Evolutionary conservation across 164 flowering plant species (phyloP).

Genomic region (Hamamelis virginiana): DNA sequence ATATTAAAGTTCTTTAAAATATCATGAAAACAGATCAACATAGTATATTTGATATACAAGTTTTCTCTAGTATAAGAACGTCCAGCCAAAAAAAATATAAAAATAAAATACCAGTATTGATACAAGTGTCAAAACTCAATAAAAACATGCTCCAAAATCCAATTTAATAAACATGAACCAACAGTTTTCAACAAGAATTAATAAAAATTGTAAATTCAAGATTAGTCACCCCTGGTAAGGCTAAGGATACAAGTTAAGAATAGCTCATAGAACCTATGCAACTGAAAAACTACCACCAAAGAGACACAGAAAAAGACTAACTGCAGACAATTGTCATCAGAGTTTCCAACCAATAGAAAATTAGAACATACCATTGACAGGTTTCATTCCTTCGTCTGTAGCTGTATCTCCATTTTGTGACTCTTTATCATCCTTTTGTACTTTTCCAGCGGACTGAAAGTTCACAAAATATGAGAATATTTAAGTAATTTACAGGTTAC

Average conservation of each 20-base stretch:
- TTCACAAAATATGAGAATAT: neutral
- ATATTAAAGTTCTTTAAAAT: neutral
- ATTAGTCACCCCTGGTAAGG: no score
- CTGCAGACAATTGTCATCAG: neutral
- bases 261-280: no score
- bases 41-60: no score
- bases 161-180: neutral
- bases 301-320: neutral
- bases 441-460: constrained; percentile 78
- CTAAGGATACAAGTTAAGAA: no score
- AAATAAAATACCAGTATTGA: neutral
- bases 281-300: neutral
- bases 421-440: constrained; percentile 37
- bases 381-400: constrained; percentile 26
- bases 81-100: no score
- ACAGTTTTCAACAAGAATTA: neutral
- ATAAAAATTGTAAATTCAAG: neutral
- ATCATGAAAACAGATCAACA: neutral
- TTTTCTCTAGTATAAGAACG: no score
- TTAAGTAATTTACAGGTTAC: neutral
- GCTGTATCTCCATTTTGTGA: constrained; percentile 27
- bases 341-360: neutral
- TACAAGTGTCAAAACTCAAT: neutral
- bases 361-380: constrained; percentile 40
- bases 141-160: neutral